Percentiles rank a stretch among this genome's conserved stretches.
Evolutionary conservation across 805 yeast species (phyloP).

Genomic region (Teunomyces gatunensis): DNA sequence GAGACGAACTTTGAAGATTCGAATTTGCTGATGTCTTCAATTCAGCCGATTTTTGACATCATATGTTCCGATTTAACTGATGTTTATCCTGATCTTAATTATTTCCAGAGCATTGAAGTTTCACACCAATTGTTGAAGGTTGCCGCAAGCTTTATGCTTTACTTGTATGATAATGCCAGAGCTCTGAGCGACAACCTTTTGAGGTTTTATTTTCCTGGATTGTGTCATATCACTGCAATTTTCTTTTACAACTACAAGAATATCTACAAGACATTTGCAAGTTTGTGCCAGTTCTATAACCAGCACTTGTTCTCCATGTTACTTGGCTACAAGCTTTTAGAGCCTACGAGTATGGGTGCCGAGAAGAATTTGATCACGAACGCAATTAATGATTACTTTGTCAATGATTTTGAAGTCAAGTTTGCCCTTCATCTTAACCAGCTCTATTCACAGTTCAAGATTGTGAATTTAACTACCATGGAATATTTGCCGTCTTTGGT

Average conservation of each 20-base stretch:
- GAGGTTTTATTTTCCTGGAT: conserved; percentile 31
- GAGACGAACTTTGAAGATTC: neutral
- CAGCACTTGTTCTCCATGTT: conserved; percentile 24
- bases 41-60: conserved; percentile 9
- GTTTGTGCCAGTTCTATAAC: conserved; percentile 38
- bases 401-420: conserved; percentile 44
- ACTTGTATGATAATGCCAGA: conserved; percentile 11
- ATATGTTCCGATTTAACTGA: conserved; percentile 15
- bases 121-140: conserved; percentile 18
- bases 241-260: conserved; percentile 35
- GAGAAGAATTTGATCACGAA: conserved; percentile 4
- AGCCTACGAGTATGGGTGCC: neutral
- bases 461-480: conserved; percentile 38
- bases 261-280: conserved; percentile 34
- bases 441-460: conserved; percentile 49
- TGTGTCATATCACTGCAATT: conserved; percentile 40
- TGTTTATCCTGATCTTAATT: conserved; percentile 20
- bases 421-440: conserved; percentile 42
- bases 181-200: conserved; percentile 7
- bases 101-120: conserved; percentile 15
- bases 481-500: conserved; percentile 43
- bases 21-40: conserved; percentile 6
- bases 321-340: conserved; percentile 10
- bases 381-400: conserved; percentile 11
- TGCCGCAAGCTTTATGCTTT: conserved; percentile 28